Conservation (phyloP, 805 yeast species). For the Blastobotrys mokoenaii region DNA sequence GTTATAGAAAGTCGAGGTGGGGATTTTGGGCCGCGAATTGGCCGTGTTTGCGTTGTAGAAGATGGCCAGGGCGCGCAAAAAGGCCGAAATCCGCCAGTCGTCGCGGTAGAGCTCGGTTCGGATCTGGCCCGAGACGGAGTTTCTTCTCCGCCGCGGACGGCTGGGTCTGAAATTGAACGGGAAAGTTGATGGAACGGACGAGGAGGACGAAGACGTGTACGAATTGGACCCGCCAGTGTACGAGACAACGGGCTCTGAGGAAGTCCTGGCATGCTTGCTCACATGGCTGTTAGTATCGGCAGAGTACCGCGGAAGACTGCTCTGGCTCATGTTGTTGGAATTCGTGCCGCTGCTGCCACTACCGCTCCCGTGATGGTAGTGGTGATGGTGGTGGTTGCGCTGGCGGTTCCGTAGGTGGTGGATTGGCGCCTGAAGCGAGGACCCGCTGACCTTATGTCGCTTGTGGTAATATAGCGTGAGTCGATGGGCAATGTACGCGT, state of each 20-base stretch:
- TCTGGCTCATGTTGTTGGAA: too few species aligned
- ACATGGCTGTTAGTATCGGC: too few species aligned
- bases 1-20: conserved; percentile 57
- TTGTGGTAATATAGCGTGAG: conserved; percentile 35
- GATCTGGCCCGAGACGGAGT: conserved; percentile 8
- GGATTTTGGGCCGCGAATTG: conserved; percentile 24
- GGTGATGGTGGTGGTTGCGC: too few species aligned
- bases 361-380: too few species aligned
- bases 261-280: conserved; percentile 1
- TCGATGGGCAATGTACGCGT: conserved; percentile 72
- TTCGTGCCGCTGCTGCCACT: too few species aligned
- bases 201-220: background rate
- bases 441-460: background rate
- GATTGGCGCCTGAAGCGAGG: background rate
- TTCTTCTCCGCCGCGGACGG: too few species aligned
- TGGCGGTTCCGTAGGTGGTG: too few species aligned
- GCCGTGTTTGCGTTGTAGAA: conserved; percentile 45
- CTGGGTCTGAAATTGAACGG: too few species aligned
- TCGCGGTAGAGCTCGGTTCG: conserved; percentile 53
- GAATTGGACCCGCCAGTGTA: background rate
- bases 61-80: conserved; percentile 49
- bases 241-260: background rate
- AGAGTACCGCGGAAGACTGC: too few species aligned
- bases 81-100: conserved; percentile 75
- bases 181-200: background rate